Base-by-base conservation (phyloP, 805 yeast genomes). In the Zygotorulaspora danielsina region DNA sequence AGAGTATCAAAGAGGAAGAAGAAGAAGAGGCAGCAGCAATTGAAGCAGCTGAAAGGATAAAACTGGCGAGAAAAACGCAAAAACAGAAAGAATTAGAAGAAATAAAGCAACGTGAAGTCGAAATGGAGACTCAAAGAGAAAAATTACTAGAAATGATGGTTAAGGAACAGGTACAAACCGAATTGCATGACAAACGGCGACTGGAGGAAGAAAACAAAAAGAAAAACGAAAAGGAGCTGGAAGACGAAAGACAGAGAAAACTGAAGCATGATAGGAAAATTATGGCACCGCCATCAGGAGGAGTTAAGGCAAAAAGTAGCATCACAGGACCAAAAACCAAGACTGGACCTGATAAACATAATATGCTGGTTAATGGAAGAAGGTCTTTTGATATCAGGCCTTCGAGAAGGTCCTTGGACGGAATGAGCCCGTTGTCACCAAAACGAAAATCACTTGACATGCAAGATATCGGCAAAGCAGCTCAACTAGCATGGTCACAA, bases 131-230 rank as follows among this genome's bases (percentile, higher is more conserved):
- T 7, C 57, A 50, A 36, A 41, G 48, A 27, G 52, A 53, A 31
- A 53, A 42, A 18, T 32, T 41, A 39, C 39, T 51, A 19, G 62
- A 57, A 19, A 30, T 45, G n/a, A 47, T 49, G 32, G 45, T 59
- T 3, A 50, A 56, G 39, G 44, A 53, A 29, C 57, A 55, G 30
- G 53, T 61, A 2, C 53, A 55, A 32, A 36, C 40, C 5, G 55
- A 53, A 34, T 39, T 51, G 46, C 46, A 37, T 11, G 42, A 41
- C 34, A 49, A 46, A 30, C 36, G 53, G 16, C 36, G 53, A 15
- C 39, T 39, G 36, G 49, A 40, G 34, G 55, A 50, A 21, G 36
- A 35, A 19, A 28, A 35, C 30, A 42, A 38, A 33, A 19, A 31
- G 20, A 29, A 15, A 20, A 29, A 44, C 26, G 44, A 32, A 13